A percentile compares a stretch with the other conserved stretches of the same genome.
Evolutionary conservation across 768 basidiomycete genomes (phyloP).

Genomic region (Agrocybe pediades): DNA sequence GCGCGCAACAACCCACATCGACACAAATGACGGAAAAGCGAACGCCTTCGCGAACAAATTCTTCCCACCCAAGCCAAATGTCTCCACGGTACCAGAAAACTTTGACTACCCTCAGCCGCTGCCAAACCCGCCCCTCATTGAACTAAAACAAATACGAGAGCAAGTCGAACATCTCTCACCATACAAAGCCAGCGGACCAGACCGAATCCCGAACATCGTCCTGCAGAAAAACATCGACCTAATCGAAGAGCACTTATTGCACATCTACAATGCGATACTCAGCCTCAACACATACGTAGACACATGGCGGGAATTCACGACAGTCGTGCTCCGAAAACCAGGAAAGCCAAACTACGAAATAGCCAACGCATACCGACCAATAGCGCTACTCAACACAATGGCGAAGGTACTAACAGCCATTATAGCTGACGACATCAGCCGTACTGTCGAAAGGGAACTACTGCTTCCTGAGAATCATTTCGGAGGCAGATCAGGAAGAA

Average conservation of each 20-base stretch:
- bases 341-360: constrained; percentile 33
- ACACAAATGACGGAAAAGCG: neutral
- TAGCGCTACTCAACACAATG: constrained; percentile 34
- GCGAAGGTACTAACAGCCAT: constrained; percentile 29
- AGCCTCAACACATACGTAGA: constrained; percentile 17
- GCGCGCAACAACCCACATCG: no score
- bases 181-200: constrained; percentile 32
- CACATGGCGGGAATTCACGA: constrained; percentile 25
- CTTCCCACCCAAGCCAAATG: constrained; percentile 24
- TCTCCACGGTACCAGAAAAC: constrained; percentile 1
- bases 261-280: constrained; percentile 30
- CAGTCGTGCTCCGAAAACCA: constrained; percentile 36
- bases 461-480: no score
- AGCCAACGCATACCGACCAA: constrained; percentile 36
- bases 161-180: constrained; percentile 28
- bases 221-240: constrained; percentile 22
- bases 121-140: constrained; percentile 19
- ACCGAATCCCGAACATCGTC: constrained; percentile 30
- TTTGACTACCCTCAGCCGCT: constrained; percentile 27
- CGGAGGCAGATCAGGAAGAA: no score
- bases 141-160: constrained; percentile 22
- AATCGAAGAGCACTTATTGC: constrained; percentile 20
- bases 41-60: constrained; percentile 17
- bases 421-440: no score
- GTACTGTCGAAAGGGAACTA: no score